Conservation (phyloP, 345 rosid species). For the Geranium brycei region DNA sequence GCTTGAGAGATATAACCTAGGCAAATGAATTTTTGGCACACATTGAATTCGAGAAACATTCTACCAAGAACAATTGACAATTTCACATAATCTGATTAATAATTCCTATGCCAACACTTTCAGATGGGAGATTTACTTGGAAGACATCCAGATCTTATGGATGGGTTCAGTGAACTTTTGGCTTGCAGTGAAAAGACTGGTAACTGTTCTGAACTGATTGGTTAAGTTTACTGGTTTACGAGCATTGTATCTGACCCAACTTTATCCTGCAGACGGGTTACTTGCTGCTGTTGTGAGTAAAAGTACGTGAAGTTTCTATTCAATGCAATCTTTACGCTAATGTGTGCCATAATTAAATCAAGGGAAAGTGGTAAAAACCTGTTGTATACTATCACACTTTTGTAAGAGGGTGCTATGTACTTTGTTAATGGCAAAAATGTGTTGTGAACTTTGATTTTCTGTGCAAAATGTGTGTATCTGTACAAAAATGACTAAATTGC, state of each 20-base stretch:
- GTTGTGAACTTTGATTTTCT: too few species aligned
- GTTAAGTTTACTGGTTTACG: neutral
- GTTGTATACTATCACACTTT: too few species aligned
- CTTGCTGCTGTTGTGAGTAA: slow-evolving; percentile 71
- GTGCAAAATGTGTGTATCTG: too few species aligned
- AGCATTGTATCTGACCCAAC: slow-evolving; percentile 13
- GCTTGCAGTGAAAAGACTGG: slow-evolving; percentile 78
- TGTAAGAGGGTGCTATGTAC: too few species aligned
- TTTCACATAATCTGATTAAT: neutral
- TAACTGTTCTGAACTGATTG: slow-evolving; percentile 16
- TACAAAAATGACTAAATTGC: too few species aligned
- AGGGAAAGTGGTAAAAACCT: too few species aligned
- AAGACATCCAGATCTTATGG: slow-evolving; percentile 76
- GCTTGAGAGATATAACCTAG: neutral
- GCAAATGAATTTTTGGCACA: neutral
- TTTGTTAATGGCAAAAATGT: too few species aligned
- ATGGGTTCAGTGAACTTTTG: slow-evolving; percentile 70
- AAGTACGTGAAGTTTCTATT: slow-evolving; percentile 45
- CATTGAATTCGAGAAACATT: neutral
- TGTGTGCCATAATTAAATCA: neutral
- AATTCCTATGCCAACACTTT: neutral
- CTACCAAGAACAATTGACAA: neutral
- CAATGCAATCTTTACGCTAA: slow-evolving; percentile 4
- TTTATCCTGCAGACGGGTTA: slow-evolving; percentile 57
- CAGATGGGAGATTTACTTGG: slow-evolving; percentile 72